Conservation (phyloP, 2,329 filamentous ascomycete genomes). For the Verticillium albo-atrum region DNA sequence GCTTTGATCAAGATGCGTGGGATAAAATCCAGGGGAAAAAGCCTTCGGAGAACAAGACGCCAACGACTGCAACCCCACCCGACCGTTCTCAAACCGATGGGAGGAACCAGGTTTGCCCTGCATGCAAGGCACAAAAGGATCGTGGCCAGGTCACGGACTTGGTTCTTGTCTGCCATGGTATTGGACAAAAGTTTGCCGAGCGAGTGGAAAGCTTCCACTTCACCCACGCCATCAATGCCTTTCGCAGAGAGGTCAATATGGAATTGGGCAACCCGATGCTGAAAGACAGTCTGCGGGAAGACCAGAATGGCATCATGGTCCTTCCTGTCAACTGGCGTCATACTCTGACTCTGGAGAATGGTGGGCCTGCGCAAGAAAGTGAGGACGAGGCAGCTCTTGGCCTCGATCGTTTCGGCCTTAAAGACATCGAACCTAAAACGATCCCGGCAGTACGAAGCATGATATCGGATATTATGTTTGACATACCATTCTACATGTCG, state of each 20-base stretch:
- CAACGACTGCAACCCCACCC: conserved; percentile 6
- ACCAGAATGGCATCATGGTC: conserved; percentile 89
- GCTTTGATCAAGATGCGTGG: conserved; percentile 79
- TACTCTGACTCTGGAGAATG: conserved; percentile 81
- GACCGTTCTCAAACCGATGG: conserved; percentile 11
- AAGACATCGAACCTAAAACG: conserved; percentile 87
- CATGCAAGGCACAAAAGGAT: conserved; percentile 60
- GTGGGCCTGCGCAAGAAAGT: conserved; percentile 50
- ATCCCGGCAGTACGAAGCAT: conserved; percentile 90
- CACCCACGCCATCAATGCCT: conserved; percentile 89
- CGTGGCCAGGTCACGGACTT: conserved; percentile 76
- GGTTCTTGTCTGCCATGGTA: conserved; percentile 88
- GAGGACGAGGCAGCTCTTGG: conserved; percentile 49
- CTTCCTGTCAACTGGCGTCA: conserved; percentile 93
- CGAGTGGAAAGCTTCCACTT: conserved; percentile 96
- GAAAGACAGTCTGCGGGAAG: conserved; percentile 68
- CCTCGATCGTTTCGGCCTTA: conserved; percentile 58
- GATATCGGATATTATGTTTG: conserved; percentile 96
- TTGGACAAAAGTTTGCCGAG: conserved; percentile 94
- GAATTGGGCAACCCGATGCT: conserved; percentile 73
- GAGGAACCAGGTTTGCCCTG: conserved; percentile 35
- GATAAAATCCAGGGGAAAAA: conserved; percentile 59
- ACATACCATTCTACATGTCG: conserved; percentile 96
- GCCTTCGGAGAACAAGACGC: conserved; percentile 8
- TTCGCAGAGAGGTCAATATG: conserved; percentile 79